Evolutionary conservation across 768 basidiomycete species (phyloP).

Genomic region (Mrakia frigida): DNA sequence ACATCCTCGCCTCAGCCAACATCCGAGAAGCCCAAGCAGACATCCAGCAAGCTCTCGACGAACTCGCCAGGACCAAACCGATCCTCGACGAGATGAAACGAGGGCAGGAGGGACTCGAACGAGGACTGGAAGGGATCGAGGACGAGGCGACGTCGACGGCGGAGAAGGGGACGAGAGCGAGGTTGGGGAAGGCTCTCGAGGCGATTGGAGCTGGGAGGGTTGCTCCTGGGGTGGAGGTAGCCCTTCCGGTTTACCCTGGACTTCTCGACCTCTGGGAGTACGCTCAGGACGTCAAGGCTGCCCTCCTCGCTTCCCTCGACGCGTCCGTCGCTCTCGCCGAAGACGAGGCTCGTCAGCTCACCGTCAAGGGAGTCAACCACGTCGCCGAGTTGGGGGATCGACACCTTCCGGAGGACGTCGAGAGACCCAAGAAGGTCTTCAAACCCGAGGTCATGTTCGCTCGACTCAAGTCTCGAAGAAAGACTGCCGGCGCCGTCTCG

Average conservation of each 20-base stretch:
- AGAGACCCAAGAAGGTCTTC: conserved; percentile 76
- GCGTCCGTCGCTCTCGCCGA: conserved; percentile 72
- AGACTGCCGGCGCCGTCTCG: conserved; percentile 43
- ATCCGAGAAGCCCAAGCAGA: conserved; percentile 77
- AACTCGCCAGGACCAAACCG: conserved; percentile 66
- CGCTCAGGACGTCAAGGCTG: conserved; percentile 67
- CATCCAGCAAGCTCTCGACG: conserved; percentile 62
- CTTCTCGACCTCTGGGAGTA: conserved; percentile 79
- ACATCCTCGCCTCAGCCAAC: conserved; percentile 79
- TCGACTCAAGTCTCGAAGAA: conserved; percentile 44
- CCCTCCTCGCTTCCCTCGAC: conserved; percentile 75
- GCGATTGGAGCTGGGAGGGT: conserved; percentile 70
- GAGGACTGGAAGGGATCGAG: conserved; percentile 69
- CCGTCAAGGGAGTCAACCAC: conserved; percentile 60
- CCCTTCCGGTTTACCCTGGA: conserved; percentile 75
- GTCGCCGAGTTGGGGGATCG: conserved; percentile 66
- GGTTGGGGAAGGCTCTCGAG: conserved; percentile 66
- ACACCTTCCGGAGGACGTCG: conserved; percentile 74
- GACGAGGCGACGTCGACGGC: conserved; percentile 63
- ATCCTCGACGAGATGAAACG: conserved; percentile 81
- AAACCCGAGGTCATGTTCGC: conserved; percentile 98
- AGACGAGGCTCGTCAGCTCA: conserved; percentile 68
- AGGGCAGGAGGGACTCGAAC: conserved; percentile 68
- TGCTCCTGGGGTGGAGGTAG: conserved; percentile 42
- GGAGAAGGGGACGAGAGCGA: conserved; percentile 53